Evolutionary conservation across 1,284 basidiomycete species (phyloP).

Genomic region (Termitomyces sp.): DNA sequence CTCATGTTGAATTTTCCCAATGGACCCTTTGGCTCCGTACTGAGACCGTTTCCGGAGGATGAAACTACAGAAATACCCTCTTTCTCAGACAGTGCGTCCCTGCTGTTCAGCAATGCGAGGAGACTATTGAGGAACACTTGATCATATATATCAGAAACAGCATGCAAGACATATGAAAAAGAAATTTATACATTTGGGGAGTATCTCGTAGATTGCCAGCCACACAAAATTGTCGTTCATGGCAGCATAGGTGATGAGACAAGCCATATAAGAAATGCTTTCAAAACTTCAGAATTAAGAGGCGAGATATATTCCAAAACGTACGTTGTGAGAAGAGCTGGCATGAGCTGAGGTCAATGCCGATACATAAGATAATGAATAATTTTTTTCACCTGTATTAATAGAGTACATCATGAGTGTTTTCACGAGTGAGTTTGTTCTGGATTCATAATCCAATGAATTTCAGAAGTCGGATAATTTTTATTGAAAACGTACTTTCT

Average conservation of each 20-base stretch:
- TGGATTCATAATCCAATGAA: background rate
- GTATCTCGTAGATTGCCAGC: background rate
- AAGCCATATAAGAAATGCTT: background rate
- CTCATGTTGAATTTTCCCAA: background rate
- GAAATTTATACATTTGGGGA: background rate
- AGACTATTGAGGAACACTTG: background rate
- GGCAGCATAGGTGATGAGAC: background rate
- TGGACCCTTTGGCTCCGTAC: background rate
- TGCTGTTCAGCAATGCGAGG: background rate
- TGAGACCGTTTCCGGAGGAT: background rate
- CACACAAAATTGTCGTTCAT: background rate
- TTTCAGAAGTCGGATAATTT: background rate
- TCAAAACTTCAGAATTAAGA: background rate
- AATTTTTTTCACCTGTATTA: background rate
- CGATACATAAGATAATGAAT: background rate
- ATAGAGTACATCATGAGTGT: background rate
- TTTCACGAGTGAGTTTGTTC: background rate
- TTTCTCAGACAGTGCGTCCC: background rate
- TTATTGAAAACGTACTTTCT: background rate
- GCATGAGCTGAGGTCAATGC: background rate
- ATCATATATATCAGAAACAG: background rate
- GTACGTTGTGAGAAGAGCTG: constrained; percentile 1
- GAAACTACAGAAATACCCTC: background rate
- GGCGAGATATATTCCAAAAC: background rate
- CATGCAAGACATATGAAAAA: background rate